phyloP scores from a whole-genome alignment of 164 flowering plant genomes.

The Chloranthus sessilifolius region DNA sequence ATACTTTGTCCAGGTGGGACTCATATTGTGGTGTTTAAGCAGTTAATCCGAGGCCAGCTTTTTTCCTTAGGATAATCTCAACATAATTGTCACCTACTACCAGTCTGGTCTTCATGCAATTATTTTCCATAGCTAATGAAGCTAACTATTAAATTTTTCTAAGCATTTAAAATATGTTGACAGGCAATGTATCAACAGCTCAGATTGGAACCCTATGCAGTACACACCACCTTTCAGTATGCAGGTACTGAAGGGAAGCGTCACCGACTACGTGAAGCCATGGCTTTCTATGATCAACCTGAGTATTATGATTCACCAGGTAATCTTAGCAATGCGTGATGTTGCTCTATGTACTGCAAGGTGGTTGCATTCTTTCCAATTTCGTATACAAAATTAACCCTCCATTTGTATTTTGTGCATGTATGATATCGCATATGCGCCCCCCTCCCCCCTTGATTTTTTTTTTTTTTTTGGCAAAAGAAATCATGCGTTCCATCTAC shows the following conservation, averaged over 20 bases:
- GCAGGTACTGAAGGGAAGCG: constrained; percentile 98
- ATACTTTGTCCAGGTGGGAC: constrained; percentile 86
- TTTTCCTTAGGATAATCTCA: neutral
- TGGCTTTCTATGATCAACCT: constrained; percentile 91
- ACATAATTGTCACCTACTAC: too few relatives aligned
- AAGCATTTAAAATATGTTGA: constrained; percentile 5
- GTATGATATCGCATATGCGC: too few relatives aligned
- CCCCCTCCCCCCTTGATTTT: too few relatives aligned
- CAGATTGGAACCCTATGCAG: constrained; percentile 90
- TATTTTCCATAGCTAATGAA: too few relatives aligned
- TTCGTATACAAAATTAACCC: too few relatives aligned
- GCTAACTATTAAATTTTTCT: constrained; percentile 5
- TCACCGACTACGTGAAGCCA: constrained; percentile 85
- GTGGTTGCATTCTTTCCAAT: neutral
- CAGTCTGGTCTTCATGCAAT: too few relatives aligned
- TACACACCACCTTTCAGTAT: constrained; percentile 96
- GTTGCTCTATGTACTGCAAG: neutral
- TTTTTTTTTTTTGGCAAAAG: too few relatives aligned
- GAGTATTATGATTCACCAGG: constrained; percentile 93
- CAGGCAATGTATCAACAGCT: constrained; percentile 92
- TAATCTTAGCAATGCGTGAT: constrained; percentile 16
- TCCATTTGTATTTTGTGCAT: too few relatives aligned
- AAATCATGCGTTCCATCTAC: too few relatives aligned
- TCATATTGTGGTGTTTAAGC: neutral
- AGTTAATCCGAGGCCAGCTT: neutral